Conservation (phyloP, 768 basidiomycete genomes). For the Sistotremastrum niveocremeum region DNA sequence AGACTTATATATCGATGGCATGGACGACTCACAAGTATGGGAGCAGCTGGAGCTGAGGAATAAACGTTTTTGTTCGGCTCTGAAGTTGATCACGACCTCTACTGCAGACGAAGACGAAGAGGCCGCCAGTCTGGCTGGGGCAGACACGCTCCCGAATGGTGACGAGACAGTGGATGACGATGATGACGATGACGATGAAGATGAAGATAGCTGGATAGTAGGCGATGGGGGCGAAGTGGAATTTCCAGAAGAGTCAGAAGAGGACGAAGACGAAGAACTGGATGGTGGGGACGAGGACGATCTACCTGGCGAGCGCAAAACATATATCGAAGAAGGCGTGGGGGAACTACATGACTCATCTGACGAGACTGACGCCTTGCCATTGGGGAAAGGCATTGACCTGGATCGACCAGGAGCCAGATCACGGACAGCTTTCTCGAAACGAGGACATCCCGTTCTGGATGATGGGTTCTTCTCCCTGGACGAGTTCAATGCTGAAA, state of each 20-base stretch:
- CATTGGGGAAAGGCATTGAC: constrained; percentile 14
- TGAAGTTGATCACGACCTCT: constrained; percentile 52
- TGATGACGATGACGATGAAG: constrained; percentile 19
- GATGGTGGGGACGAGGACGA: constrained; percentile 15
- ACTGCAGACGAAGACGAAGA: constrained; percentile 21
- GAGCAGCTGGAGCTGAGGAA: constrained; percentile 80
- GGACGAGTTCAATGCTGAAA: constrained; percentile 74
- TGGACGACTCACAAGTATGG: constrained; percentile 87
- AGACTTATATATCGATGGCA: constrained; percentile 59
- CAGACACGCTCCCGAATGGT: constrained; percentile 6
- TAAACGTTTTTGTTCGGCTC: constrained; percentile 51
- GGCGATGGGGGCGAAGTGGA: constrained; percentile 18
- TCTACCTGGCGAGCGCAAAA: constrained; percentile 12
- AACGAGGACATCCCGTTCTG: constrained; percentile 32
- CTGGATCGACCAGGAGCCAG: constrained; percentile 12
- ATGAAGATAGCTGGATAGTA: constrained; percentile 6
- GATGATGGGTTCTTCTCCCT: constrained; percentile 90
- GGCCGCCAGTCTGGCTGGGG: constrained; percentile 7
- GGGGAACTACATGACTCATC: constrained; percentile 18
- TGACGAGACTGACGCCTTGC: constrained; percentile 12
- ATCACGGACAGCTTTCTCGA: constrained; percentile 12
- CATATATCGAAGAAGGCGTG: constrained; percentile 13
- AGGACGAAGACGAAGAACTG: constrained; percentile 17
- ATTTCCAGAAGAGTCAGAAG: constrained; percentile 16
- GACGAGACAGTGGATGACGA: constrained; percentile 16